Evolutionary conservation across 1,284 basidiomycete species (phyloP), one percentile per base, ranked within the genome.

Genomic region (Tilletia caries): DNA sequence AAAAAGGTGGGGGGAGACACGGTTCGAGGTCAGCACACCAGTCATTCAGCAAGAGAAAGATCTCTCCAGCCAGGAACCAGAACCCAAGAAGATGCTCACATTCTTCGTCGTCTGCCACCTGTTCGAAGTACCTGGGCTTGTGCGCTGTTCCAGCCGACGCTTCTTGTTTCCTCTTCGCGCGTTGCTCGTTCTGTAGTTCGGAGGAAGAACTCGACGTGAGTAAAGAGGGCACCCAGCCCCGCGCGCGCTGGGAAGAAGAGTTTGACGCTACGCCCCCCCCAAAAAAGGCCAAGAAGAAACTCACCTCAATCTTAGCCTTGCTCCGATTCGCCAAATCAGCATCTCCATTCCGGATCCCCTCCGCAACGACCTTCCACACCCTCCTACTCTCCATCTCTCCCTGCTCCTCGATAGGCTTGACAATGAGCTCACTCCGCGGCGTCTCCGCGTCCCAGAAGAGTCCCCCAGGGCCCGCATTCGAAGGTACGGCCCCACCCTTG

Each of bases 291-390:
- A 50, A 50, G 48, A 23, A 27, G 52, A 5, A 10, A 69, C 58
- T 41, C 34, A 69, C 66, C 76, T 98, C 95, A 72, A 98, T 95
- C 83, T 89, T 88, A 48, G 87, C 88, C 89, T 98, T 98, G 83
- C 95, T 95, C 79, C 85, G 86, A 76, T 90, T 91, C 2, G 96
- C 95, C n/a, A 87, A 84, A 66, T 98, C 95, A 81, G 93, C 98
- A 83, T 98, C 92, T 27, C 92, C 91, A 66, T 89, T 90, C 67
- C 91, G 86, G 74, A 98, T 98, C 29, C 95, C 95, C 81, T 91
- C 91, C 33, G 95, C 91, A 29, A 97, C 95, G 18, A 88, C 87
- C 77, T 87, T 85, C 95, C 95, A 98, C 70, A 97, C 86, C 78
- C 87, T 87, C 76, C 95, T 87, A 73, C 89, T 93, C 87, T 98